Evolutionary conservation across 2,329 filamentous ascomycete genomes (phyloP).

Genomic region (Colletotrichum tofieldiae): DNA sequence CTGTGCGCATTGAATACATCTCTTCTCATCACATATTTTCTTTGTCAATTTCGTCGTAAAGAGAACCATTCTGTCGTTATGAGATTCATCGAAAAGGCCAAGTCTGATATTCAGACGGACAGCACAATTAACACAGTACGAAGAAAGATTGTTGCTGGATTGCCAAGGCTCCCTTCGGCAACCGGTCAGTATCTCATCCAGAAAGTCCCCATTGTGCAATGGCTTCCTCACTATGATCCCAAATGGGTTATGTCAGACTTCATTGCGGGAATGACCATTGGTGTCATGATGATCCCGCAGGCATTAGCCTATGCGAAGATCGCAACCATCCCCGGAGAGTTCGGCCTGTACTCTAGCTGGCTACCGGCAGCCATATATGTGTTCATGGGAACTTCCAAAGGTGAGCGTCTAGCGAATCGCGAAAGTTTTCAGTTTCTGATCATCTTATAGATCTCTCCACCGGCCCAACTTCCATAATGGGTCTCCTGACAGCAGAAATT

Average conservation of each 20-base stretch:
- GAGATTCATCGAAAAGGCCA: constrained; percentile 46
- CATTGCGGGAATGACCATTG: constrained; percentile 74
- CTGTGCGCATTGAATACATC: neutral
- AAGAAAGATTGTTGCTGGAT: constrained; percentile 50
- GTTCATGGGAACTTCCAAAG: constrained; percentile 75
- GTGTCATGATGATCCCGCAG: constrained; percentile 74
- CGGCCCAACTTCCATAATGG: constrained; percentile 76
- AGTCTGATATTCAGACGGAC: constrained; percentile 55
- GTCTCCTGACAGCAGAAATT: constrained; percentile 74
- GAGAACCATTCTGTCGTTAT: constrained; percentile 28
- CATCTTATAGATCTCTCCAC: constrained; percentile 68
- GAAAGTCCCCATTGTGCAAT: constrained; percentile 74
- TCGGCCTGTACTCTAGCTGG: constrained; percentile 74
- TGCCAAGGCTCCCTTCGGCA: constrained; percentile 64
- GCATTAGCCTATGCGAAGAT: constrained; percentile 75
- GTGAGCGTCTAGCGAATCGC: constrained; percentile 50
- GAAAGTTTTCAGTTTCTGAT: neutral
- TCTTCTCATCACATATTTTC: neutral
- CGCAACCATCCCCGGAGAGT: constrained; percentile 73
- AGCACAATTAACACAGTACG: constrained; percentile 54
- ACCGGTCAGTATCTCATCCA: constrained; percentile 70
- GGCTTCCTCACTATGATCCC: constrained; percentile 74
- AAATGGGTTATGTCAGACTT: constrained; percentile 74
- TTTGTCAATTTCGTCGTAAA: neutral
- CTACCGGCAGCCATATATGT: constrained; percentile 70